phyloP scores from a whole-genome alignment of 179 eudicot species.

The Gypsophila paniculata region DNA sequence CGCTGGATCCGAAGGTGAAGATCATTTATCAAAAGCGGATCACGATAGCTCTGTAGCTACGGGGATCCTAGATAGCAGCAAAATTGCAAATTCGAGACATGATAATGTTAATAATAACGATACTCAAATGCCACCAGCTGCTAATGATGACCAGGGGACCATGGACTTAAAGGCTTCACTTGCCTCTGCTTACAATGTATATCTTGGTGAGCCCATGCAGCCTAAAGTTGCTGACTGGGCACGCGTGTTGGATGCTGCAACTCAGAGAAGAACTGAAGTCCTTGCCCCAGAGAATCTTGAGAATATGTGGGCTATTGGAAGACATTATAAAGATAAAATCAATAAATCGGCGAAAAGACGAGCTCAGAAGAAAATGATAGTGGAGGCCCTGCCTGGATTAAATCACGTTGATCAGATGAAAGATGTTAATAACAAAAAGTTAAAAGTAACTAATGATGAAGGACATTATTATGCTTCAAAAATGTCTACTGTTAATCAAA shows the following conservation, averaged over 20 bases:
- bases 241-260: constrained; percentile 77
- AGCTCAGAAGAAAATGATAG: constrained; percentile 33
- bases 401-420: constrained; percentile 28
- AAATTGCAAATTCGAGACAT: constrained; percentile 27
- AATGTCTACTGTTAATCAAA: constrained; percentile 29
- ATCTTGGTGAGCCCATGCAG: constrained; percentile 40
- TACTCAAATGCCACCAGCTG: constrained; percentile 30
- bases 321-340: constrained; percentile 72
- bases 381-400: constrained; percentile 32
- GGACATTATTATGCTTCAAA: constrained; percentile 29
- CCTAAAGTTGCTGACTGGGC: constrained; percentile 81
- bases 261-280: constrained; percentile 90
- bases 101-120: constrained; percentile 29
- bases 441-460: constrained; percentile 26
- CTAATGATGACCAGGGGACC: constrained; percentile 30
- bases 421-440: constrained; percentile 28
- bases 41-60: constrained; percentile 31
- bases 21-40: constrained; percentile 41
- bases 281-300: constrained; percentile 97
- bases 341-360: constrained; percentile 47
- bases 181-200: constrained; percentile 26
- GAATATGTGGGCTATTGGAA: constrained; percentile 94
- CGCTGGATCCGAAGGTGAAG: constrained; percentile 39
- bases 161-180: constrained; percentile 35
- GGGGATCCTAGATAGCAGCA: constrained; percentile 30